Conservation (phyloP, 208 protist species). For the Crithidia expoeki region DNA sequence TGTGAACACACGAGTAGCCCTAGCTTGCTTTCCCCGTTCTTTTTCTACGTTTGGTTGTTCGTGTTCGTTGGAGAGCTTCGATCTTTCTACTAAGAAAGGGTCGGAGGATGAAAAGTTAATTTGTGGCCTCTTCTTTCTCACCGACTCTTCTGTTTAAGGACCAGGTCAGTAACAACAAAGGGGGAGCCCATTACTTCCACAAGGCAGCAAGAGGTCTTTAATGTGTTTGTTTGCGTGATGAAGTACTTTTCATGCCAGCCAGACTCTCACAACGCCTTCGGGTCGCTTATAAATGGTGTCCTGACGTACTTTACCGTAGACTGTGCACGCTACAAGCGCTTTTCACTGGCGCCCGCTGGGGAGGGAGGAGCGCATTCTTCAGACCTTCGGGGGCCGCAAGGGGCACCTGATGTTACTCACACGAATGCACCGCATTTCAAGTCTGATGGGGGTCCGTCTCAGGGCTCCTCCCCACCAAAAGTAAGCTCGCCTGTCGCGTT, state of each 20-base stretch:
- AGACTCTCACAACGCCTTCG: constrained; percentile 86
- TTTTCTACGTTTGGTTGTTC: too few species aligned
- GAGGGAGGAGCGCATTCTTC: not conserved
- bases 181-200: too few species aligned
- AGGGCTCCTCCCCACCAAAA: not conserved
- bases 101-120: too few species aligned
- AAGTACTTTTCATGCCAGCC: constrained; percentile 85
- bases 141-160: too few species aligned
- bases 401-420: not conserved
- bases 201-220: too few species aligned
- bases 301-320: constrained; percentile 81
- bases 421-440: not conserved
- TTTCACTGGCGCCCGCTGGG: constrained; percentile 3
- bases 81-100: too few species aligned
- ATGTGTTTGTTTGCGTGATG: too few species aligned
- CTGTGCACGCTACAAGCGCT: constrained; percentile 30
- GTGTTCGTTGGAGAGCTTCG: too few species aligned
- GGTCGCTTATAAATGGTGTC: constrained; percentile 61
- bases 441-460: not conserved
- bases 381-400: not conserved
- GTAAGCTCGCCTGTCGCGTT: not conserved
- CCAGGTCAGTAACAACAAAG: too few species aligned
- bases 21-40: too few species aligned
- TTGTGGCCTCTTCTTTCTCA: too few species aligned
- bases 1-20: too few species aligned